These are phyloP conservation scores for Elaphomyces granulatus DNA, from an alignment of 495 filamentous ascomycete species.

Conservation along the genomic window DNA sequence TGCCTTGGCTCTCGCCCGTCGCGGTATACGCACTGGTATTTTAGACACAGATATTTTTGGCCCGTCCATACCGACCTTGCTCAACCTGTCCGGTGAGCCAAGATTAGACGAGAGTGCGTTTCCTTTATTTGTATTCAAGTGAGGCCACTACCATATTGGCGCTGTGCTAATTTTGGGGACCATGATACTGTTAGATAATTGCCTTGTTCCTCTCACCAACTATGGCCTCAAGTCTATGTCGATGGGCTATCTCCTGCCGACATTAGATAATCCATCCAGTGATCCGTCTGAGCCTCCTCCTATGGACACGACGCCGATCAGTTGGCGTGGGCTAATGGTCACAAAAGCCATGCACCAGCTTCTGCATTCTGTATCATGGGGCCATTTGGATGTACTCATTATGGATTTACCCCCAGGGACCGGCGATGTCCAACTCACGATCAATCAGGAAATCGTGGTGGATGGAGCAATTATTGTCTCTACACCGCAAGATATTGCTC, in stretches of 20 bases:
- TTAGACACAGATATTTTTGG: conserved; percentile 96
- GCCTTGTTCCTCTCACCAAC: conserved; percentile 76
- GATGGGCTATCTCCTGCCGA: conserved; percentile 77
- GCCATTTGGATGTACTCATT: conserved; percentile 66
- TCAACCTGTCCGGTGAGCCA: conserved; percentile 64
- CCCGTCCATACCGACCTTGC: conserved; percentile 80
- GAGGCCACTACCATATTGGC: no score
- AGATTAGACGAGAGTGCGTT: conserved; percentile 44
- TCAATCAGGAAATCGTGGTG: conserved; percentile 78
- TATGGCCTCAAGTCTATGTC: conserved; percentile 97
- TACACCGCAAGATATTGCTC: conserved; percentile 81
- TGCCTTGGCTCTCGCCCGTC: conserved; percentile 67
- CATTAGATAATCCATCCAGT: conserved; percentile 8
- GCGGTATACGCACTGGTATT: conserved; percentile 67
- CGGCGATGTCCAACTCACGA: conserved; percentile 84
- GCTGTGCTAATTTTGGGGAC: no score
- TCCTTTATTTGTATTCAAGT: conserved; percentile 2
- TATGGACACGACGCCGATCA: conserved; percentile 63
- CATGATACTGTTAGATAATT: conserved; percentile 56
- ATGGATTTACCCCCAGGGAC: conserved; percentile 90
- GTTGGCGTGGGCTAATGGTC: conserved; percentile 94
- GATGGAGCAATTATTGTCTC: conserved; percentile 84
- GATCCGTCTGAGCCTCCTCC: conserved; percentile 16
- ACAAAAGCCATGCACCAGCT: conserved; percentile 95
- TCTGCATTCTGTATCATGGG: conserved; percentile 88